These are phyloP conservation scores for Penicillium polonicum DNA, from an alignment of 2,329 filamentous ascomycete genomes.

Conservation along the genomic window DNA sequence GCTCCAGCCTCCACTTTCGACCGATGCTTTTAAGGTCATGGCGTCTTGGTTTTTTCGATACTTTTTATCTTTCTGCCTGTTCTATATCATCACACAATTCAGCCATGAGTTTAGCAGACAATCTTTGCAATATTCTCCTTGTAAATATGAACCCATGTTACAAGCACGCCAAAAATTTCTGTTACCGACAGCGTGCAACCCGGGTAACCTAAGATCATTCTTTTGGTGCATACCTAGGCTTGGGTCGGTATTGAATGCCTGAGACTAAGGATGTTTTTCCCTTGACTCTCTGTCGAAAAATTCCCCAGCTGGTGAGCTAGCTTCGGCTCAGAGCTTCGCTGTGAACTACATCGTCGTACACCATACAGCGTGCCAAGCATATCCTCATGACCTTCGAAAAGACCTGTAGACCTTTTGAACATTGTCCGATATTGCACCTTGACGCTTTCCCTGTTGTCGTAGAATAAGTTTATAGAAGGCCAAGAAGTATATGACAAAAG, in stretches of 20 bases:
- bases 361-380: background rate
- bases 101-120: background rate
- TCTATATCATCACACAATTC: slow-evolving; percentile 15
- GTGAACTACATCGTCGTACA: background rate
- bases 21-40: slow-evolving; percentile 15
- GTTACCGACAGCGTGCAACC: background rate
- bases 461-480: background rate
- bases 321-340: background rate
- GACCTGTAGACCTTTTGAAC: background rate
- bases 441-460: background rate
- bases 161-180: too few relatives aligned
- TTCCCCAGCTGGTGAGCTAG: background rate
- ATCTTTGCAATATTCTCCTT: background rate
- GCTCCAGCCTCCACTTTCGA: slow-evolving; percentile 11
- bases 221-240: background rate
- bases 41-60: slow-evolving; percentile 23
- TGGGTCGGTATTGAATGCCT: background rate
- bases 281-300: background rate
- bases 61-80: slow-evolving; percentile 18
- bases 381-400: background rate
- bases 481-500: background rate
- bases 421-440: background rate
- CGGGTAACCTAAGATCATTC: background rate
- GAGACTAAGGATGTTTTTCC: too few relatives aligned
- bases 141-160: background rate